Conservation (phyloP, 1,284 basidiomycete species). For the Psilocybe mexicana region DNA sequence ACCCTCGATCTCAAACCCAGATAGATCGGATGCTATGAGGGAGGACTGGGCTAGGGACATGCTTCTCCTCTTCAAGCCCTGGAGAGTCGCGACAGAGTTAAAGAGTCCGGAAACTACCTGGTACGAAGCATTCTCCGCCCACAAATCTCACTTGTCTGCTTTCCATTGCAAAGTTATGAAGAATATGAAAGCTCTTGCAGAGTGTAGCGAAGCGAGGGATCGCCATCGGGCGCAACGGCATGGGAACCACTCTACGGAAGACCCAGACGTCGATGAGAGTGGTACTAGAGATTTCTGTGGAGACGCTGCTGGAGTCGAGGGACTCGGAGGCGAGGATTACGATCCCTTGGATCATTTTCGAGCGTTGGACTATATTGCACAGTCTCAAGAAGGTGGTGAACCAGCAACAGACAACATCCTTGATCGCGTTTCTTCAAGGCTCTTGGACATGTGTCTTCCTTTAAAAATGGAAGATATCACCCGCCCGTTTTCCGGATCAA, state of each 20-base stretch:
- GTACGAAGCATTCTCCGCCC: neutral
- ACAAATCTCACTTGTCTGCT: neutral
- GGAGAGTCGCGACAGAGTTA: neutral
- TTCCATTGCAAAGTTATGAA: neutral
- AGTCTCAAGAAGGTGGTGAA: neutral
- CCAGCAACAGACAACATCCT: neutral
- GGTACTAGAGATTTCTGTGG: too few species aligned
- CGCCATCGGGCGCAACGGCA: neutral
- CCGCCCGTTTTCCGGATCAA: neutral
- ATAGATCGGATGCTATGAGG: neutral
- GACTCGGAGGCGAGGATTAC: neutral
- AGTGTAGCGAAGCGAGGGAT: neutral
- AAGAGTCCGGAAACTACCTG: neutral
- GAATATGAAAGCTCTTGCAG: neutral
- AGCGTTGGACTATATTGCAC: neutral
- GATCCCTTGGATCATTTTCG: neutral
- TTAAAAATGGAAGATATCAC: neutral
- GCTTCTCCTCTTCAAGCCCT: slow-evolving; percentile 1
- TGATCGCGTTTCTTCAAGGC: neutral
- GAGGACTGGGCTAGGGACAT: neutral
- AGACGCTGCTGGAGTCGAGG: neutral
- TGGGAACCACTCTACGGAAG: neutral
- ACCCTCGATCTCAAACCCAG: too few species aligned
- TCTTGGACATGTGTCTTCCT: neutral
- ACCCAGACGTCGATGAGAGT: neutral